These are phyloP conservation scores for Pholiota adiposa DNA, from an alignment of 1,284 basidiomycete species.

Conservation along the genomic window DNA sequence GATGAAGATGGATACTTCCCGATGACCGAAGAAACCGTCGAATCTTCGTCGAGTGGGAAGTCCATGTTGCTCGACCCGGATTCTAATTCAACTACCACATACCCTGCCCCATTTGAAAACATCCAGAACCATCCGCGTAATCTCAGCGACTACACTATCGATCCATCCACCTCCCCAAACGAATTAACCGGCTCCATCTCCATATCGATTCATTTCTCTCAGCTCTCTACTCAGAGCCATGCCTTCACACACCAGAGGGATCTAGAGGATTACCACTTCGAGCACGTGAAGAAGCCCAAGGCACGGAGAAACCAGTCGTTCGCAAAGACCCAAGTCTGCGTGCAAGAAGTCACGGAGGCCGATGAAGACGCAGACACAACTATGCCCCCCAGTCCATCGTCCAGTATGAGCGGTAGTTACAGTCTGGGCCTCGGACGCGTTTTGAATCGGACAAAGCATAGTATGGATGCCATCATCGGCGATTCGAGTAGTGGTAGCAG, in stretches of 20 bases:
- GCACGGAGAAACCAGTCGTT: not conserved
- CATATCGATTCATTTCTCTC: conserved; percentile 5
- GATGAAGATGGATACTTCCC: conserved; percentile 11
- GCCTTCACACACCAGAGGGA: not conserved
- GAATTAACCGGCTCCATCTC: conserved; percentile 8
- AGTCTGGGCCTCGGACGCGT: not conserved
- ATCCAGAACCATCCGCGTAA: not conserved
- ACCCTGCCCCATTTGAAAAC: not conserved
- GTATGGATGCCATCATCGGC: not conserved
- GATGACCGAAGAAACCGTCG: not conserved
- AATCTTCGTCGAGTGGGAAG: not conserved
- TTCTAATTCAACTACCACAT: not conserved
- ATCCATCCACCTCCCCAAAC: conserved; percentile 13
- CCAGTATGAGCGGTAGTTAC: not conserved
- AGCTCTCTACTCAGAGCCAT: not conserved
- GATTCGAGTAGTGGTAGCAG: conserved; percentile 7
- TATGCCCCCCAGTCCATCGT: not conserved
- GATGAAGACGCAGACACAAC: not conserved
- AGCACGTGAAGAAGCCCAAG: not conserved
- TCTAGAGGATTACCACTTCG: not conserved
- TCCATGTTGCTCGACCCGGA: not conserved
- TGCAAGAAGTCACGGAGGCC: not conserved
- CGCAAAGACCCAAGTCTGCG: not conserved
- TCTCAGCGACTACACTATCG: conserved; percentile 9
- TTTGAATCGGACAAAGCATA: conserved; percentile 4